Conservation (phyloP, 2,329 filamentous ascomycete genomes). For the Chlorencoelia australis region DNA sequence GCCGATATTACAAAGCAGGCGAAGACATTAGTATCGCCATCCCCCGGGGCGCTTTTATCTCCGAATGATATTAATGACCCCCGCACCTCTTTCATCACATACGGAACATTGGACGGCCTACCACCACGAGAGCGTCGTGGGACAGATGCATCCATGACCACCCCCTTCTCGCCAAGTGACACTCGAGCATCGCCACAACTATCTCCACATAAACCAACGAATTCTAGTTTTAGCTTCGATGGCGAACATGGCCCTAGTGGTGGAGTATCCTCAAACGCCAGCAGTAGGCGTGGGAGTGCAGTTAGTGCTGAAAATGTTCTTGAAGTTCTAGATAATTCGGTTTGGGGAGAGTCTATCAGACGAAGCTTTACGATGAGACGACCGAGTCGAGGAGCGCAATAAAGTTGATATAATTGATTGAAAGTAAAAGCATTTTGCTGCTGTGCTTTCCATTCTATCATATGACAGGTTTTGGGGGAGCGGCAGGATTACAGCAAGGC, state of each 20-base stretch:
- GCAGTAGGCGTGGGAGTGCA: constrained; percentile 54
- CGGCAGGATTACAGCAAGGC: too few relatives aligned
- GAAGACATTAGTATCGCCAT: constrained; percentile 10
- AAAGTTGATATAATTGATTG: constrained; percentile 6
- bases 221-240: constrained; percentile 25
- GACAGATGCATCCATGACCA: constrained; percentile 9
- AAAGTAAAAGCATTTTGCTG: constrained; percentile 1
- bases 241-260: constrained; percentile 14
- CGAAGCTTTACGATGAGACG: constrained; percentile 68
- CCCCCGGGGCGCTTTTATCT: constrained; percentile 13
- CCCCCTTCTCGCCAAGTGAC: constrained; percentile 9
- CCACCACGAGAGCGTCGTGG: constrained; percentile 15
- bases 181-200: constrained; percentile 13
- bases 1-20: constrained; percentile 29
- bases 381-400: constrained; percentile 24
- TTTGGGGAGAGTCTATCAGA: constrained; percentile 88
- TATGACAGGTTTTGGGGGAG: constrained; percentile 1
- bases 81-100: constrained; percentile 22
- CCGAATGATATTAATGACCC: constrained; percentile 17
- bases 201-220: constrained; percentile 29
- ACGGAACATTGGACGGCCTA: constrained; percentile 23
- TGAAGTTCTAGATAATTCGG: constrained; percentile 77
- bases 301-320: constrained; percentile 71
- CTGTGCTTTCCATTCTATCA: constrained; percentile 1
- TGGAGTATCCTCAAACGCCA: constrained; percentile 27